Base-by-base conservation (phyloP, 2,329 filamentous ascomycete genomes). In the Pseudogymnoascus verrucosus region DNA sequence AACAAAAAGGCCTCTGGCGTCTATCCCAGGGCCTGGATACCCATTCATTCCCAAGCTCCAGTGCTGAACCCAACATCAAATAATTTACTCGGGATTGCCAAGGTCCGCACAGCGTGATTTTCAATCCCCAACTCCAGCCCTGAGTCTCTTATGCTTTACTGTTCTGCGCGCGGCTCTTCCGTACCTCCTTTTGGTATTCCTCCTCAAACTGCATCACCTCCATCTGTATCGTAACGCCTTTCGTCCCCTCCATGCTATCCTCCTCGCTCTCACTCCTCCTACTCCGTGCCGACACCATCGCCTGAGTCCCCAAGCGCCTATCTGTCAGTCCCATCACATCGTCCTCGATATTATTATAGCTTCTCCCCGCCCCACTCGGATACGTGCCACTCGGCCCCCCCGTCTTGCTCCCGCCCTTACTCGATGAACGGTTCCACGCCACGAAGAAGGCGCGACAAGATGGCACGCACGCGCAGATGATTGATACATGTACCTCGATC, bases 271-370 rank as follows among this genome's bases (percentile, higher is more conserved):
- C 47, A 12, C 47, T 57, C 47, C 47, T 31, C 26, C 47, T 54
- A 54, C 26, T 57, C 47, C 47, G n/a, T 26, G 47, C 47, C 26
- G 47, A 57, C 26, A 57, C 47, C 21, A 34, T 11, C n/a, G 47
- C 47, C 47, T 57, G 47, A 2, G 26, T 28, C 47, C 47, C 47
- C 28, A 57, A 3, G 8, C 47, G 26, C 47, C 26, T 19, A 5
- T 57, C 47, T 2, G 47, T 57, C 10, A 57, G 10, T n/a, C 59
- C 34, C 34, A 26, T 40, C 19, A 61, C 59, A 12, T 61, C 59
- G 1, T 61, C 59, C n/a, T 61, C 59, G 5, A 57, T 57, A 57
- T 57, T 31, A 57, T 61, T 37, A 40, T 61, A 61, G n/a, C 59
- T 61, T 19, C 59, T 61, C 59, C 7, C 59, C 28, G 36, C 16